Evolutionary conservation across 2,329 filamentous ascomycete species (phyloP).

Genomic region (Xylariomycetidae sp.): DNA sequence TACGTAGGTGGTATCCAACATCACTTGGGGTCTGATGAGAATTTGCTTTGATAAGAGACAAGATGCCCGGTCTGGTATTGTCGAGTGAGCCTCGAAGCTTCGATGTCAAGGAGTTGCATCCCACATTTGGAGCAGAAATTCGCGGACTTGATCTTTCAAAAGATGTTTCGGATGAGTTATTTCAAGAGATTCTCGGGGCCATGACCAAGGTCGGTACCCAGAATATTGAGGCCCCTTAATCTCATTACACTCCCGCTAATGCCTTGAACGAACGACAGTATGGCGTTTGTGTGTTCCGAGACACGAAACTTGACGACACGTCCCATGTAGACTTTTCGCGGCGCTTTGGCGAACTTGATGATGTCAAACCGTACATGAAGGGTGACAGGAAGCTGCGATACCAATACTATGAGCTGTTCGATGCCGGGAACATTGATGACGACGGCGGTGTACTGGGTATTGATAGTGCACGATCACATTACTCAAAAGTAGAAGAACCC

Average conservation of each 20-base stretch:
- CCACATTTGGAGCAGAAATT: slow-evolving; percentile 27
- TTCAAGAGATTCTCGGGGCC: slow-evolving; percentile 25
- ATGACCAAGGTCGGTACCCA: slow-evolving; percentile 27
- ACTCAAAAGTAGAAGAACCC: too few species aligned
- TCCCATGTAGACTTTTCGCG: slow-evolving; percentile 46
- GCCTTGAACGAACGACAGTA: slow-evolving; percentile 32
- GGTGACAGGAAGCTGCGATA: slow-evolving; percentile 43
- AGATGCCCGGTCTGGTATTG: slow-evolving; percentile 25
- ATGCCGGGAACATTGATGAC: slow-evolving; percentile 50
- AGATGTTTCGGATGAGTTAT: slow-evolving; percentile 26
- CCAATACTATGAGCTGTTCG: slow-evolving; percentile 48
- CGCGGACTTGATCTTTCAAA: slow-evolving; percentile 28
- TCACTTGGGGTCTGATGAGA: too few species aligned
- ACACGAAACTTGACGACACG: slow-evolving; percentile 45
- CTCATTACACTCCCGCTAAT: neutral
- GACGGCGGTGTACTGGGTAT: slow-evolving; percentile 24
- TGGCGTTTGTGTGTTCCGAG: slow-evolving; percentile 47
- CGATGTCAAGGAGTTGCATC: slow-evolving; percentile 21
- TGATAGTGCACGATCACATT: slow-evolving; percentile 13
- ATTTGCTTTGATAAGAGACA: slow-evolving; percentile 1
- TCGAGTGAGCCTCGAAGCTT: slow-evolving; percentile 22
- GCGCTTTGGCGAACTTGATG: slow-evolving; percentile 51
- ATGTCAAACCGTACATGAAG: slow-evolving; percentile 44
- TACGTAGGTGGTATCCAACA: too few species aligned
- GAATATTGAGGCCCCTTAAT: neutral